Conservation (phyloP, 1,284 basidiomycete genomes). For the Neonothopanus nambi region DNA sequence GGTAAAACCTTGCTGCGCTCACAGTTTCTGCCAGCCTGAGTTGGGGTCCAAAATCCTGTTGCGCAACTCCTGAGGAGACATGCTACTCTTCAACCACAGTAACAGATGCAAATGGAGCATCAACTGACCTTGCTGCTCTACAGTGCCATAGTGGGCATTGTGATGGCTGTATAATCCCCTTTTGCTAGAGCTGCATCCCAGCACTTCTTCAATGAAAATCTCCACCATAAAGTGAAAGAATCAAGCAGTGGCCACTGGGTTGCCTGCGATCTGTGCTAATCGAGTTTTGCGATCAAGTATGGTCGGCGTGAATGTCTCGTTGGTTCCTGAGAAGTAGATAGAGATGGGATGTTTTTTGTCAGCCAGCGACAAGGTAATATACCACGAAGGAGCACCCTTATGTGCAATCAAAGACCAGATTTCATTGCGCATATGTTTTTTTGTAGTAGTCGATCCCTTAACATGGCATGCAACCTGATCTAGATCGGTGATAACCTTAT, state of each 20-base stretch:
- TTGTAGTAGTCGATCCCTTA: conserved; percentile 31
- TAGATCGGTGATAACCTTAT: conserved; percentile 32
- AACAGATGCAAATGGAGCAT: too few relatives aligned
- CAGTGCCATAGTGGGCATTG: conserved; percentile 35
- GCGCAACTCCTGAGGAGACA: conserved; percentile 28
- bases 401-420: conserved; percentile 35
- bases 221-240: conserved; percentile 27
- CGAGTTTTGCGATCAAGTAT: conserved; percentile 12
- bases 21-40: conserved; percentile 11
- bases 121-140: conserved; percentile 36
- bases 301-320: conserved; percentile 12
- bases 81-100: conserved; percentile 27
- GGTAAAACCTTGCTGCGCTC: too few relatives aligned
- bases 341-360: too few relatives aligned
- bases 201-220: conserved; percentile 26
- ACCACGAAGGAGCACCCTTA: conserved; percentile 28
- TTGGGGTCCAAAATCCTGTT: conserved; percentile 21
- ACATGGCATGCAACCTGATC: conserved; percentile 34
- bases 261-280: conserved; percentile 28
- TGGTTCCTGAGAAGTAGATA: conserved; percentile 26
- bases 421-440: too few relatives aligned
- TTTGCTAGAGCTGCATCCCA: conserved; percentile 13
- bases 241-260: conserved; percentile 22
- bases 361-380: conserved; percentile 30
- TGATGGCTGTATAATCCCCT: conserved; percentile 27